Base-by-base conservation (phyloP, 495 filamentous ascomycete genomes). In the Entonaema liquescens region DNA sequence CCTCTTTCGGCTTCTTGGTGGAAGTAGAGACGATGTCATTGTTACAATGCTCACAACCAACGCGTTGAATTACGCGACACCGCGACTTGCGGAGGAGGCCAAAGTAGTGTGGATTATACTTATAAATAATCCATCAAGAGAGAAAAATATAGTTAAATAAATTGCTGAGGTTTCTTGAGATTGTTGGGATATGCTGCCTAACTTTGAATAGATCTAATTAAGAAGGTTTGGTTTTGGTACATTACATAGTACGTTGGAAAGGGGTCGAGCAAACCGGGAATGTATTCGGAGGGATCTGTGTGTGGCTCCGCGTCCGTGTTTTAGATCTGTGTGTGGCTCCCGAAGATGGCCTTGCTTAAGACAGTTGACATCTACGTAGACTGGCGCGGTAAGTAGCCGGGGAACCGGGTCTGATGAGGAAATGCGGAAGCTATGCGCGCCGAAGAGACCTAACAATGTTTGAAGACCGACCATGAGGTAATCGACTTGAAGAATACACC, bases 11-110 rank as follows among this genome's bases (percentile, higher is more conserved):
- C 49, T 67, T 28, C 55, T 73, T 28, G 67, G 73, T 53, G 54
- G 57, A 64, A 67, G 70, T 28, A 69, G 38, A 33, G 52, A 38
- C 59, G 68, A 70, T 59, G 65, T 67, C 71, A 77, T 77, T 25
- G 62, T 59, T 71, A 57, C 56, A 56, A 64, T 25, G 54, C 59
- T 56, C 35, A 59, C 59, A 42, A 52, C 38, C 50, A 42, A 33
- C 69, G 69, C 69, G 69, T 67, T 15, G 13, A 11, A 38, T 31
- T 59, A 64, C 64, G 69, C 64, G 69, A 59, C 60, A 61, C 59
- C 69, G 60, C 64, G 69, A 64, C 59, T 54, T 61, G 52, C n/a
- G 47, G 59, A 31, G 47, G 23, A 59, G 53, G 21, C 44, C 29
- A n/a, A n/a, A n/a, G 52, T 19, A 29, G 47, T 53, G 57, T 72